Conservation (phyloP, 2,329 filamentous ascomycete species). For the Nothophaeocryptopus gaeumannii region DNA sequence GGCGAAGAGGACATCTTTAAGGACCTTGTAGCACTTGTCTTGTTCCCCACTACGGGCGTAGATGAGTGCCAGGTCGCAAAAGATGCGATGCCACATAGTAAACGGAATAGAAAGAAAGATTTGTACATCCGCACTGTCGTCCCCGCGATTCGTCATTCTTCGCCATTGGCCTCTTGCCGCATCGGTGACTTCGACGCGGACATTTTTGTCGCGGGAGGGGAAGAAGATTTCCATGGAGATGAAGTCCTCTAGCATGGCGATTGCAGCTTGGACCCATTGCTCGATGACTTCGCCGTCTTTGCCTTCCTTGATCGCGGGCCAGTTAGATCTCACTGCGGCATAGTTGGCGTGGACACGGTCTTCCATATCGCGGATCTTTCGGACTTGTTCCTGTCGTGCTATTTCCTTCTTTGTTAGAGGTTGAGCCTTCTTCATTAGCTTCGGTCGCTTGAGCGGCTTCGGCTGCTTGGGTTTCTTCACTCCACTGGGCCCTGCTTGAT, state of each 20-base stretch:
- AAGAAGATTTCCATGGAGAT: conserved; percentile 60
- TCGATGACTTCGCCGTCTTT: conserved; percentile 50
- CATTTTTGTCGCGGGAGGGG: conserved; percentile 49
- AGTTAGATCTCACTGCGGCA: conserved; percentile 38
- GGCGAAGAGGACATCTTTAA: conserved; percentile 69
- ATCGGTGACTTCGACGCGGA: conserved; percentile 45
- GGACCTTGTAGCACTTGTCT: conserved; percentile 73
- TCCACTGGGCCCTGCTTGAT: no score
- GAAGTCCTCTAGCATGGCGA: conserved; percentile 59
- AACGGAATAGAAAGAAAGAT: conserved; percentile 78
- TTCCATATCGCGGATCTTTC: conserved; percentile 21
- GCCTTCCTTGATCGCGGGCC: conserved; percentile 44
- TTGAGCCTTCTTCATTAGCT: conserved; percentile 16
- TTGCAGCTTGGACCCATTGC: conserved; percentile 59
- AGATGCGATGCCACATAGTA: conserved; percentile 81
- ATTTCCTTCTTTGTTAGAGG: conserved; percentile 10
- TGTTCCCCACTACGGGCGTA: conserved; percentile 66
- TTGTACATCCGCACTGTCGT: conserved; percentile 43
- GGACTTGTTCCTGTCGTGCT: conserved; percentile 13
- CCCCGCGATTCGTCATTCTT: conserved; percentile 8
- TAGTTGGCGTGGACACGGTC: conserved; percentile 35
- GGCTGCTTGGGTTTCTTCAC: no score
- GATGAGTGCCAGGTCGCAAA: conserved; percentile 79
- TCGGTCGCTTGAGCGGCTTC: conserved; percentile 16
- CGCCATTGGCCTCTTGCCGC: conserved; percentile 8